These are phyloP conservation scores for Aciculoconidium aculeatum DNA, from an alignment of 805 yeast genomes.

Conservation along the genomic window DNA sequence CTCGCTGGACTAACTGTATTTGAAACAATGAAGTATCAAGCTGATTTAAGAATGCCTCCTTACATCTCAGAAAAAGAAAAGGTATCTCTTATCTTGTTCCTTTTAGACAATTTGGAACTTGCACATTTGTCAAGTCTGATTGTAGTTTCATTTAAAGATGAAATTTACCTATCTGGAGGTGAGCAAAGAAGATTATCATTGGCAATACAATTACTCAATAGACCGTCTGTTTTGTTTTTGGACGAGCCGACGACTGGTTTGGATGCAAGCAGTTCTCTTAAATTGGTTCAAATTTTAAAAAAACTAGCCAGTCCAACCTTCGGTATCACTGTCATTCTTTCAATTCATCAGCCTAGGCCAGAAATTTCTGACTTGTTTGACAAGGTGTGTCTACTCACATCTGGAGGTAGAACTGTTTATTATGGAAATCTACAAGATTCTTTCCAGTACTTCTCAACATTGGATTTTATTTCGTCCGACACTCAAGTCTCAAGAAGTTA, in stretches of 20 bases:
- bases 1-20: slow-evolving; percentile 19
- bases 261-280: slow-evolving; percentile 70
- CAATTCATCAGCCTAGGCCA: slow-evolving; percentile 80
- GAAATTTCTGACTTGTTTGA: slow-evolving; percentile 71
- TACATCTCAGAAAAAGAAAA: slow-evolving; percentile 10
- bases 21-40: slow-evolving; percentile 19
- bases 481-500: slow-evolving; percentile 9
- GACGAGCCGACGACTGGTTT: slow-evolving; percentile 90
- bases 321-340: slow-evolving; percentile 68
- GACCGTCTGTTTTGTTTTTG: slow-evolving; percentile 69
- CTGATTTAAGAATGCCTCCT: slow-evolving; percentile 18
- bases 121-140: slow-evolving; percentile 12
- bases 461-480: slow-evolving; percentile 10
- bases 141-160: slow-evolving; percentile 22
- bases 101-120: slow-evolving; percentile 17
- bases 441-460: slow-evolving; percentile 41
- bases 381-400: slow-evolving; percentile 56
- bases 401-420: slow-evolving; percentile 46
- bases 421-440: slow-evolving; percentile 43
- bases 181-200: slow-evolving; percentile 74
- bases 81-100: slow-evolving; percentile 10
- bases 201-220: slow-evolving; percentile 70
- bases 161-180: slow-evolving; percentile 73
- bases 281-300: slow-evolving; percentile 56
- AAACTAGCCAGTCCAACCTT: slow-evolving; percentile 37